Evolutionary conservation across 1,139 yeast genomes (phyloP), one percentile per base, ranked within the genome.

Genomic region (Yamadazyma aaseri): DNA sequence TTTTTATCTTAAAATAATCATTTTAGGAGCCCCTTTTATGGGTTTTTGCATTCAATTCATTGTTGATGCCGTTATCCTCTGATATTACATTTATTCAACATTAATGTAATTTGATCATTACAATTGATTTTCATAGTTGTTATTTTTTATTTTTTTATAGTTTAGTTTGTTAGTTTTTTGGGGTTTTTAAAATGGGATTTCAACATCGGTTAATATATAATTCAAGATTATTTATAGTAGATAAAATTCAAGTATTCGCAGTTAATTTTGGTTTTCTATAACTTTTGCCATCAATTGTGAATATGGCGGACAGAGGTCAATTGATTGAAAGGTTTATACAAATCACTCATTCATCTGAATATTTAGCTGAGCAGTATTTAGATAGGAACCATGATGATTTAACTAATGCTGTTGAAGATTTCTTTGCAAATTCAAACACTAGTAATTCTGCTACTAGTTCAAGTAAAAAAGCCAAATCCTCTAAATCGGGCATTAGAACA

Each of bases 31-130:
- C 53, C 54, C 55, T 36, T 20, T 32, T 29, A 26, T 37, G 41
- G 44, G 46, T 44, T 42, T 46, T 51, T 51, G 60, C 60, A 55
- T 57, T 55, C 60, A 56, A 55, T 58, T 56, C 60, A 50, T 47
- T 63, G 70, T 63, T 62, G 65, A 60, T 65, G 70, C 69, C 58
- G 60, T 60, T 23, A 55, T 53, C 61, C 38, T 32, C 56, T 46
- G 41, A 46, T 58, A 60, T 70, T 71, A 65, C 81, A 73, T 74
- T 75, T 74, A 75, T 76, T 76, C 82, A 76, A 76, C 82, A 76
- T 75, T 74, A 74, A 74, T 74, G 81, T 72, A 70, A 69, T 71
- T 28, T 38, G 29, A 38, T 35, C 28, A 33, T 33, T 29, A 27
- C 35, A 24, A 16, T 22, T 32, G 31, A 23, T 17, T 28, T 29